Base-by-base conservation (phyloP, 1,284 basidiomycete genomes). In the Apiotrichum porosum region DNA sequence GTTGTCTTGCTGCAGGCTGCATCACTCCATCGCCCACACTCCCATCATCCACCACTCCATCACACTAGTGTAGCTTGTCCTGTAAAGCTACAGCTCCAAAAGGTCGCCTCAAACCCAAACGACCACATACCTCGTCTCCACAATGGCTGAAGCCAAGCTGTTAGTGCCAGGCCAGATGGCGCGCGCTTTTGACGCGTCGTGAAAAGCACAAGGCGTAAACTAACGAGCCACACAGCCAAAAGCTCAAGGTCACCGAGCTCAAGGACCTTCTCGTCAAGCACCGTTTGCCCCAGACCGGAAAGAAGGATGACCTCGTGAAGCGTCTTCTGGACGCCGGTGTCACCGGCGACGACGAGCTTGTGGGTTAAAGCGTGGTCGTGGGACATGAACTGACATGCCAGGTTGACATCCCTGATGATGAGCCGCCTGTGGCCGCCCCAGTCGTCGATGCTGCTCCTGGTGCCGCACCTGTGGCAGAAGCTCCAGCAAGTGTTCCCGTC, bases 231-330 rank as follows among this genome's bases (percentile, higher is more conserved):
- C 37, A 3, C 57, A 71, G 69, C 14, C 70, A 74, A 53, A 69
- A 70, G 30, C 65, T 75, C 47, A 75, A 72, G 34, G 74, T 76
- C 14, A 59, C 66, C 12, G 71, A 76, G 52, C 69, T 76, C 51
- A 75, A 76, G 57, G 73, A 74, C 22, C 51, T 74, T 21, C 60
- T 74, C 32, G 55, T 62, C 9, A 66, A 67, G 35, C 60, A 65
- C 28, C 44, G 53, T 13, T 59, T 73, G 5, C 41, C 64, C 14
- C 65, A 69, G 37, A 63, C 67, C 3, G 73, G 73, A 21, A 70
- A 70, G 58, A 75, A 76, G 59, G 72, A 73, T 38, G 73, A 75
- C 19, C 57, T 76, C 9, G 54, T 76, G 51, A 65, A 73, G 31
- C 65, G 74, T 15, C 55, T 75, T 22, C 31, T 73, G 34, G 68